Conservation (phyloP, 1,284 basidiomycete genomes). For the Coriolopsis trogii region DNA sequence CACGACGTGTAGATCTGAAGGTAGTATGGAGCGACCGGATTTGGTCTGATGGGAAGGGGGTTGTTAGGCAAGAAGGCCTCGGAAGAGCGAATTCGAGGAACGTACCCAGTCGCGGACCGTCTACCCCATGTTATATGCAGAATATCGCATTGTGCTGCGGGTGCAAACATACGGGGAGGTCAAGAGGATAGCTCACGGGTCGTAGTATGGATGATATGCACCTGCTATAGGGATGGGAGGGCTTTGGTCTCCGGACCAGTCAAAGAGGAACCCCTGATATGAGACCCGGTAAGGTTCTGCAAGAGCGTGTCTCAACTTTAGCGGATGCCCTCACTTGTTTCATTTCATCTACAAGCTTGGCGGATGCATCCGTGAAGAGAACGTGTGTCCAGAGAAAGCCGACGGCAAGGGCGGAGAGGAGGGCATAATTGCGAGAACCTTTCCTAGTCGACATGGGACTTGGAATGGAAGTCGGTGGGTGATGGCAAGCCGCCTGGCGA, state of each 20-base stretch:
- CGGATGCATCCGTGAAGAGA: conserved; percentile 2
- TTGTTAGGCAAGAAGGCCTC: conserved; percentile 2
- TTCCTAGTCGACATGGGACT: background rate
- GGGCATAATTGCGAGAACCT: background rate
- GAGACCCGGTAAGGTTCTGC: background rate
- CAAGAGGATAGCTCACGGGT: background rate
- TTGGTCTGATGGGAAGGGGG: conserved; percentile 49
- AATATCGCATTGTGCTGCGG: conserved; percentile 56
- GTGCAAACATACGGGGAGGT: background rate
- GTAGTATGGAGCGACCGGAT: conserved; percentile 57
- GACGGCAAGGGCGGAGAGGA: background rate
- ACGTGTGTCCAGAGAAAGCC: conserved; percentile 4
- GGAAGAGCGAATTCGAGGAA: conserved; percentile 6
- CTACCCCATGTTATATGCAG: conserved; percentile 55
- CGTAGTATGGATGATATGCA: conserved; percentile 31
- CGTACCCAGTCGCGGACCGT: conserved; percentile 48
- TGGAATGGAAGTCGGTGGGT: too few relatives aligned
- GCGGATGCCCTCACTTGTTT: conserved; percentile 15
- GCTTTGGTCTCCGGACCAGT: conserved; percentile 46
- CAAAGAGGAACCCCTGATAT: conserved; percentile 56
- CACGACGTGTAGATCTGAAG: conserved; percentile 67
- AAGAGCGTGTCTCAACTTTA: background rate
- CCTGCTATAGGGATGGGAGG: conserved; percentile 53
- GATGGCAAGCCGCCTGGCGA: background rate
- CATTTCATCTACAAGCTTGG: background rate